Base-by-base conservation (phyloP, 768 basidiomycete genomes). In the Mrakia gelida region DNA sequence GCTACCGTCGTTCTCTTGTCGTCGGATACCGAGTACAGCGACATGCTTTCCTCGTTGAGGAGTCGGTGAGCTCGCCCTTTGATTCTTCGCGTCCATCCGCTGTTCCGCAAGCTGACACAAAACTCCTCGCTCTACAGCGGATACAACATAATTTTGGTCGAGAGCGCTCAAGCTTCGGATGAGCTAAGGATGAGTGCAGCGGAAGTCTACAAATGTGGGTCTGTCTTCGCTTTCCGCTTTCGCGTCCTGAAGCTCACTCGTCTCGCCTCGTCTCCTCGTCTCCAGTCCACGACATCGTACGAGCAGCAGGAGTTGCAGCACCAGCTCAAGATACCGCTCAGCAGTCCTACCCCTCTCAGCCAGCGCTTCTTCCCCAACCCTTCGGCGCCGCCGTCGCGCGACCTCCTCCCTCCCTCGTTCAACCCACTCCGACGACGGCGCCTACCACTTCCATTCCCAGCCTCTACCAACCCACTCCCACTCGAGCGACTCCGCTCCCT, bases 21-120 rank as follows among this genome's bases (percentile, higher is more conserved):
- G 15, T 62, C 61, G n/a, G 61, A 62, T 62, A 62, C n/a, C 61
- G 61, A 62, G 61, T 62, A 62, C 61, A 28, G n/a, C 10, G 61
- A 32, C n/a, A 62, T 62, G 61, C n/a, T 62, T n/a, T 62, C 61
- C 10, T n/a, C 61, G 61, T 18, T 62, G 61, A 62, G 61, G 26
- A 62, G 61, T 18, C n/a, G 61, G 61, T 62, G 49, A 52, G 49
- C 21, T 21, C 49, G 30, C 61, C 21, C 26, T 9, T n/a, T 3
- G 10, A 9, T 30, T 3, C 15, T n/a, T 16, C n/a, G n/a, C 59
- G 30, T 61, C 59, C 8, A 7, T n/a, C n/a, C 23, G 10, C 23
- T 30, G 5, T 28, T 62, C n/a, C n/a, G 16, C 61, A 4, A 28
- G 61, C 61, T 62, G 61, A 62, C 15, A 28, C 45, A 28, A 8